phyloP scores from a whole-genome alignment of 768 basidiomycete genomes.

The Cyclocybe cylindracea region DNA sequence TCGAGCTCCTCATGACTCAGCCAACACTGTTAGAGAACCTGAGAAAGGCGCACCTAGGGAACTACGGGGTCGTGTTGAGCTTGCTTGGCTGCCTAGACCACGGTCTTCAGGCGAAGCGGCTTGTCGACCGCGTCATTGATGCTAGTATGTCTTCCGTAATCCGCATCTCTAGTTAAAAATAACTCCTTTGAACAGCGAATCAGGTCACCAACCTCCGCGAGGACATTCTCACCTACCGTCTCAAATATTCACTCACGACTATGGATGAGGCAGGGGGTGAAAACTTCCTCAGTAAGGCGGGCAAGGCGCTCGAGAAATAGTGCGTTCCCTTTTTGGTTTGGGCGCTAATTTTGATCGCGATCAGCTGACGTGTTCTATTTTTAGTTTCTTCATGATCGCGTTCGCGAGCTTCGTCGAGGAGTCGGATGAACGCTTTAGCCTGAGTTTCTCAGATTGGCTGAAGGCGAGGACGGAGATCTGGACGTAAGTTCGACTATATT shows the following conservation, averaged over 20 bases:
- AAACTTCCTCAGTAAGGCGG: slow-evolving; percentile 61
- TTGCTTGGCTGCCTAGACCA: slow-evolving; percentile 91
- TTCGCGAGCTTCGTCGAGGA: slow-evolving; percentile 87
- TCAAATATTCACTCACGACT: slow-evolving; percentile 83
- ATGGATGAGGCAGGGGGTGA: slow-evolving; percentile 67
- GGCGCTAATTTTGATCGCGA: background rate
- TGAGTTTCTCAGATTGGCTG: slow-evolving; percentile 86
- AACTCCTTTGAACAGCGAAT: slow-evolving; percentile 56
- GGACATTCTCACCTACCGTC: slow-evolving; percentile 78
- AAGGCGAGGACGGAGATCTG: slow-evolving; percentile 88
- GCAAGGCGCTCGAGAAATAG: slow-evolving; percentile 88
- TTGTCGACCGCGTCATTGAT: slow-evolving; percentile 92
- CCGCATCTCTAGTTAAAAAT: background rate
- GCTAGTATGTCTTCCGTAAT: slow-evolving; percentile 37
- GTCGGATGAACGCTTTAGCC: slow-evolving; percentile 52
- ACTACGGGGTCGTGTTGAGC: slow-evolving; percentile 88
- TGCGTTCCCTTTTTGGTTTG: slow-evolving; percentile 23
- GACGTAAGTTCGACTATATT: slow-evolving; percentile 61
- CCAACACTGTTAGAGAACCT: slow-evolving; percentile 82
- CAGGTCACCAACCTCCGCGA: slow-evolving; percentile 92
- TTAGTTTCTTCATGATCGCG: slow-evolving; percentile 90
- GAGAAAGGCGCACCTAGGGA: slow-evolving; percentile 89
- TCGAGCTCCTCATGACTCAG: slow-evolving; percentile 80
- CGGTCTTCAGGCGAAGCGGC: slow-evolving; percentile 80
- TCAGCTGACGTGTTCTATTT: background rate